phyloP scores from a whole-genome alignment of 768 basidiomycete species.

The Rhodotorula diobovata region DNA sequence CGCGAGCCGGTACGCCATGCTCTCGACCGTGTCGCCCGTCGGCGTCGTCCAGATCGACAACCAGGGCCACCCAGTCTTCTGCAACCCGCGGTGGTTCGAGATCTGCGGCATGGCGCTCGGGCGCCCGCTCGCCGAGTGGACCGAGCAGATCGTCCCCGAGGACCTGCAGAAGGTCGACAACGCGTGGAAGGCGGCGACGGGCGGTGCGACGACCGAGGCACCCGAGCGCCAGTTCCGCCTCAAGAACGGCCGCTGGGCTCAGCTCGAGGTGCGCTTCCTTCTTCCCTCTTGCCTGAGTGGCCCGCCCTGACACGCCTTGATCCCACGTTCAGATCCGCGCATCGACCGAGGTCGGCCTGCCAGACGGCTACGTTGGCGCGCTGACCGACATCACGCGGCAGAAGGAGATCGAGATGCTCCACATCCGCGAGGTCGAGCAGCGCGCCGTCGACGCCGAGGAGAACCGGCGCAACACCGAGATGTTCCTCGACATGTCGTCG shows the following conservation, averaged over 20 bases:
- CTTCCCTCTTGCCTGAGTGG: background rate
- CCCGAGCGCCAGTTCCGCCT: conserved; percentile 29
- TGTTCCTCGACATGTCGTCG: conserved; percentile 25
- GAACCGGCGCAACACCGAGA: conserved; percentile 26
- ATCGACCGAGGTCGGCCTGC: conserved; percentile 21
- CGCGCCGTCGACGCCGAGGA: conserved; percentile 36
- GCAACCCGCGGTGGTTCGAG: conserved; percentile 30
- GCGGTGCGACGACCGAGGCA: background rate
- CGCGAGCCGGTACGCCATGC: conserved; percentile 31
- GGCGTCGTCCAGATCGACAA: conserved; percentile 32
- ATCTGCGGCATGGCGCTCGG: conserved; percentile 18
- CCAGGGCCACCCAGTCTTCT: conserved; percentile 9
- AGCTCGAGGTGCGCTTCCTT: conserved; percentile 15
- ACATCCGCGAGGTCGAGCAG: conserved; percentile 36
- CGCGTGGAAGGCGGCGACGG: conserved; percentile 18
- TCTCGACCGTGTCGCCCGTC: conserved; percentile 32
- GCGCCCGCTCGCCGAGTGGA: conserved; percentile 17
- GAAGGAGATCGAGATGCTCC: conserved; percentile 30
- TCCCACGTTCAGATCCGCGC: conserved; percentile 11
- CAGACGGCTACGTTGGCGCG: conserved; percentile 20
- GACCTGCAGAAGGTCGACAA: conserved; percentile 11
- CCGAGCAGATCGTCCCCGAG: conserved; percentile 10
- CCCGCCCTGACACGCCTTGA: background rate
- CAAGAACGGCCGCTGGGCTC: conserved; percentile 25
- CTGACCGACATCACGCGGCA: conserved; percentile 34